These are phyloP conservation scores for Aureobasidium sp. DNA, from an alignment of 2,329 filamentous ascomycete genomes.

Conservation along the genomic window DNA sequence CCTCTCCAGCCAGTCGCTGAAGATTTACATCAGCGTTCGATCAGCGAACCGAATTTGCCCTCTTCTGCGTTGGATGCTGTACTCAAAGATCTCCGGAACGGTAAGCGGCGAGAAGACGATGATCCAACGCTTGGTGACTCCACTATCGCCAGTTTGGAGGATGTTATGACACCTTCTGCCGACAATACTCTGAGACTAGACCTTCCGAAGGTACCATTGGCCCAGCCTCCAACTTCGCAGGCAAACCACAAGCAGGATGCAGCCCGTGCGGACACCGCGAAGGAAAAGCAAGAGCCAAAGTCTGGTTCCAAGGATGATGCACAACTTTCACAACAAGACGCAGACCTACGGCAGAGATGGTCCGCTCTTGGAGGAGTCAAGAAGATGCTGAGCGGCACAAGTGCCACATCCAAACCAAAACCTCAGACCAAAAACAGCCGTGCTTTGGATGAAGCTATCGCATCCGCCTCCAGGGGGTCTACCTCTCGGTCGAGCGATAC, in stretches of 20 bases:
- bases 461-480: background rate
- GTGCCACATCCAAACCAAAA: background rate
- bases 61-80: conserved; percentile 19
- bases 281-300: background rate
- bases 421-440: background rate
- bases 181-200: conserved; percentile 21
- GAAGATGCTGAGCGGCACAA: conserved; percentile 31
- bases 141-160: conserved; percentile 41
- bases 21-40: background rate
- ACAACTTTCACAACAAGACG: conserved; percentile 30
- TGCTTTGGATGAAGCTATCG: background rate
- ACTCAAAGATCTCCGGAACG: conserved; percentile 34
- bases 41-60: conserved; percentile 9
- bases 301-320: background rate
- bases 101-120: conserved; percentile 25
- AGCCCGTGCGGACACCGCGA: background rate
- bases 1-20: background rate
- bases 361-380: conserved; percentile 36
- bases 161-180: conserved; percentile 30
- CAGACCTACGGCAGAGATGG: conserved; percentile 34
- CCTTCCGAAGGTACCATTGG: conserved; percentile 6
- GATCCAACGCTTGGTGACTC: conserved; percentile 35
- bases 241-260: background rate
- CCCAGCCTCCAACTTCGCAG: background rate
- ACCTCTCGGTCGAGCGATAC: background rate